phyloP scores from a whole-genome alignment of 2,329 filamentous ascomycete genomes.

The Plenodomus lindquistii region DNA sequence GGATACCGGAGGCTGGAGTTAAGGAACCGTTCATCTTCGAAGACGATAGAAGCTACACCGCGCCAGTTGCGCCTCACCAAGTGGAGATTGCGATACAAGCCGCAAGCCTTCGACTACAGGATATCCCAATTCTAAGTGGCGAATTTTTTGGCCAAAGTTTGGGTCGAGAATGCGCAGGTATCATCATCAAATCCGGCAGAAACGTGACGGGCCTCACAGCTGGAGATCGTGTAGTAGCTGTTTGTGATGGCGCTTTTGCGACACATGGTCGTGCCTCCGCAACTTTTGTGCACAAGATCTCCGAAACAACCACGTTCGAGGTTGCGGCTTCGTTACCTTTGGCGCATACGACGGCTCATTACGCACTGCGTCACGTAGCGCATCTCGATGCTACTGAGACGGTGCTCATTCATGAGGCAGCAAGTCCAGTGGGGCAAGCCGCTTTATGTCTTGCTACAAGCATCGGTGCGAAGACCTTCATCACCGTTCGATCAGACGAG shows the following conservation, averaged over 20 bases:
- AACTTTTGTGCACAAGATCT: slow-evolving; percentile 9
- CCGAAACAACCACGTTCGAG: slow-evolving; percentile 14
- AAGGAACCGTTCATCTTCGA: slow-evolving; percentile 5
- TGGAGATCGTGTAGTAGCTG: slow-evolving; percentile 23
- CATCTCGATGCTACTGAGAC: slow-evolving; percentile 10
- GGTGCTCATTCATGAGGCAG: slow-evolving; percentile 38
- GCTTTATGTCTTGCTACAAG: slow-evolving; percentile 13
- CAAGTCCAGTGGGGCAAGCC: slow-evolving; percentile 11
- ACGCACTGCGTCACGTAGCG: slow-evolving; percentile 17
- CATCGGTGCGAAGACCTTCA: slow-evolving; percentile 30
- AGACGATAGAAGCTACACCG: slow-evolving; percentile 4
- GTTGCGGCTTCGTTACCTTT: slow-evolving; percentile 22
- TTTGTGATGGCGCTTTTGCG: slow-evolving; percentile 5
- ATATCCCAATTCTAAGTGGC: slow-evolving; percentile 23
- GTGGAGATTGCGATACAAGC: slow-evolving; percentile 40
- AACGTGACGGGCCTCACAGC: slow-evolving; percentile 9
- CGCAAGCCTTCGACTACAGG: slow-evolving; percentile 12
- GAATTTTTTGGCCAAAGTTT: slow-evolving; percentile 18
- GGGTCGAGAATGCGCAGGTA: slow-evolving; percentile 24
- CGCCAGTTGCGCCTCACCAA: slow-evolving; percentile 13
- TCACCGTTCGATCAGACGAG: slow-evolving; percentile 20
- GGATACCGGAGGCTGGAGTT: not conserved
- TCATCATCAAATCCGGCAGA: slow-evolving; percentile 11
- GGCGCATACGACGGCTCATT: slow-evolving; percentile 18
- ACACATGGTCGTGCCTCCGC: slow-evolving; percentile 6